A percentile compares a stretch with the other conserved stretches of the same genome.
Evolutionary conservation across 768 basidiomycete genomes (phyloP).

Genomic region (Tricholoma bakamatsutake): DNA sequence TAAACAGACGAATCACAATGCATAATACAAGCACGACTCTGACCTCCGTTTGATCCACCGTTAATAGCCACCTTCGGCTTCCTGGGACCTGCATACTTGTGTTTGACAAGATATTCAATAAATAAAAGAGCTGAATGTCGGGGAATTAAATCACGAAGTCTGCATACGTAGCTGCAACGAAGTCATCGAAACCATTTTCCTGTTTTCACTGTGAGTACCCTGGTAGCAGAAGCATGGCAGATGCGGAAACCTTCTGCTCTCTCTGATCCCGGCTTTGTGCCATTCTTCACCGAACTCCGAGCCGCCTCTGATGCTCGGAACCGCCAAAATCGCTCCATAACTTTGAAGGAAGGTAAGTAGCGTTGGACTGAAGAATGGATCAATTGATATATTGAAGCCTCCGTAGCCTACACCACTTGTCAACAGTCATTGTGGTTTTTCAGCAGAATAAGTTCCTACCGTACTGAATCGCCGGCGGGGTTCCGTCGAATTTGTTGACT

Average conservation of each 20-base stretch:
- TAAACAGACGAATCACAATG: not conserved
- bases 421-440: not conserved
- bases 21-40: conserved; percentile 8
- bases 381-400: conserved; percentile 70
- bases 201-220: conserved; percentile 19
- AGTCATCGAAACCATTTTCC: conserved; percentile 78
- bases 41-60: conserved; percentile 80
- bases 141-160: not conserved
- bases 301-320: conserved; percentile 59
- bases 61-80: conserved; percentile 78
- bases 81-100: conserved; percentile 60
- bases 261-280: conserved; percentile 67
- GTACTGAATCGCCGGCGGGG: conserved; percentile 72
- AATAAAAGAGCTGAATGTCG: not conserved
- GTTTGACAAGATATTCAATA: conserved; percentile 67
- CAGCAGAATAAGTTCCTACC: conserved; percentile 32
- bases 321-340: conserved; percentile 63
- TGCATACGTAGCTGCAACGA: conserved; percentile 72
- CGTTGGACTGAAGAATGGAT: conserved; percentile 65
- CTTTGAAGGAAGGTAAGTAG: conserved; percentile 69
- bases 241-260: conserved; percentile 53
- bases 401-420: conserved; percentile 54
- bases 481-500: conserved; percentile 65
- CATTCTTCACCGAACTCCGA: conserved; percentile 82
- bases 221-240: not conserved